Evolutionary conservation across 139 green algal species (phyloP), one percentile per base, ranked within the genome.

Genomic region (Chlorella vulgaris): DNA sequence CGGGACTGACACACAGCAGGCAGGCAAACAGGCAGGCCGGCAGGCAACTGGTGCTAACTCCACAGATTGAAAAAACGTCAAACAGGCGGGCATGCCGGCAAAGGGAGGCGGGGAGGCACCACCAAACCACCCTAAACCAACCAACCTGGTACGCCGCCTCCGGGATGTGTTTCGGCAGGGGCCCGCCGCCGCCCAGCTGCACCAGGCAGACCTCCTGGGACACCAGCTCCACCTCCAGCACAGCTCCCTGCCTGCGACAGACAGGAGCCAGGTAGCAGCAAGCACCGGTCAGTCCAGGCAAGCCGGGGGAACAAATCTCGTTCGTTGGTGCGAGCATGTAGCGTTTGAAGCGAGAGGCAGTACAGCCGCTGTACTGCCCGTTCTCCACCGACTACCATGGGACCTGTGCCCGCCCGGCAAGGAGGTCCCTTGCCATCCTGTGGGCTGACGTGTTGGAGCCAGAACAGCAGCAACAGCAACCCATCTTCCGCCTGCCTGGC

Each of bases 181-280:
- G 24, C 4, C 21, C 8, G 38, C 35, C 7, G 35, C 35, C 47
- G 8, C 35, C 19, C 53, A 69, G 8, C 51, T 22, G 0, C 22
- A 79, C 73, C 43, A 79, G 51, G 31, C 51, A 13, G 35, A 79
- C 53, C 53, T 79, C 73, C 28, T 79, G 53, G 3, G 53, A 35
- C 7, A 79, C 53, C 38, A 79, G 4, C 35, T 79, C 73, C 26
- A 79, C 28, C 28, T 79, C 73, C 0, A 13, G 29, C 26, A 68
- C 73, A 5, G 33, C 13, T 24, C 73, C 73, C 50, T 76, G 26
- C 29, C 69, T 76, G 69, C 42, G 22, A 21, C 1, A n/a, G n/a
- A 21, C 55, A 21, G 55, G 22, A 65, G n/a, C 15, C 22, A 65
- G 15, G 18, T 31, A n/a, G 22, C 18, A 5, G 18, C 18, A 69